Evolutionary conservation across 2,329 filamentous ascomycete species (phyloP).

Genomic region (Microsporum canis): DNA sequence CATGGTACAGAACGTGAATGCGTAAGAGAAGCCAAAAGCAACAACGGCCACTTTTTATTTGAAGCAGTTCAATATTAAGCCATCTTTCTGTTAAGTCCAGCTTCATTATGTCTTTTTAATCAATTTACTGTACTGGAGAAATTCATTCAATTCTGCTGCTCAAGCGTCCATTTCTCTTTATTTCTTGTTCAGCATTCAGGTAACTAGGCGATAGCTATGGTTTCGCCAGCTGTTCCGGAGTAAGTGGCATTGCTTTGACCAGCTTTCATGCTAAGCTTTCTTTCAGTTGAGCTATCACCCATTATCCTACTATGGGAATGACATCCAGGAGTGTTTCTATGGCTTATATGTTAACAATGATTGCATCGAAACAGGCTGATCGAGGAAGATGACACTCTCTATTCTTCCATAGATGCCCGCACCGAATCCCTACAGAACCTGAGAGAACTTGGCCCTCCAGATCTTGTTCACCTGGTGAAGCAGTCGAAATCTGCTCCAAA

Average conservation of each 20-base stretch:
- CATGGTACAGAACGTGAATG: constrained; percentile 7
- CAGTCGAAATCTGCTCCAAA: constrained; percentile 48
- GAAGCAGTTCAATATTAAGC: too few relatives aligned
- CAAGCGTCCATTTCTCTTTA: neutral
- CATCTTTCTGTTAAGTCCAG: neutral
- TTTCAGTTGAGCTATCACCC: neutral
- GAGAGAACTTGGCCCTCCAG: constrained; percentile 87
- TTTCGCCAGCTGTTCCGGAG: constrained; percentile 66
- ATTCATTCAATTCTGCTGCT: neutral
- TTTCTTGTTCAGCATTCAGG: neutral
- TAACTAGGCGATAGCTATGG: constrained; percentile 41
- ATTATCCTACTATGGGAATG: neutral
- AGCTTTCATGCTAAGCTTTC: neutral
- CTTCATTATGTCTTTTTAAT: neutral
- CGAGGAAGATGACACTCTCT: constrained; percentile 72
- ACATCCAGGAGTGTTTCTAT: neutral
- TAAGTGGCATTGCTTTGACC: constrained; percentile 33
- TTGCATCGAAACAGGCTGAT: constrained; percentile 54
- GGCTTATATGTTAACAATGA: neutral
- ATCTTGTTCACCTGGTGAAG: constrained; percentile 90
- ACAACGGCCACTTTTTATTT: too few relatives aligned
- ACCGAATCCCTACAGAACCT: constrained; percentile 77
- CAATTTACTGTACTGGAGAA: neutral
- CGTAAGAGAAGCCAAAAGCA: neutral
- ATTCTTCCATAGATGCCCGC: constrained; percentile 73